Evolutionary conservation across 768 basidiomycete species (phyloP), one percentile per base, ranked within the genome.

Genomic region (Xerocomus brunneocitrinus): DNA sequence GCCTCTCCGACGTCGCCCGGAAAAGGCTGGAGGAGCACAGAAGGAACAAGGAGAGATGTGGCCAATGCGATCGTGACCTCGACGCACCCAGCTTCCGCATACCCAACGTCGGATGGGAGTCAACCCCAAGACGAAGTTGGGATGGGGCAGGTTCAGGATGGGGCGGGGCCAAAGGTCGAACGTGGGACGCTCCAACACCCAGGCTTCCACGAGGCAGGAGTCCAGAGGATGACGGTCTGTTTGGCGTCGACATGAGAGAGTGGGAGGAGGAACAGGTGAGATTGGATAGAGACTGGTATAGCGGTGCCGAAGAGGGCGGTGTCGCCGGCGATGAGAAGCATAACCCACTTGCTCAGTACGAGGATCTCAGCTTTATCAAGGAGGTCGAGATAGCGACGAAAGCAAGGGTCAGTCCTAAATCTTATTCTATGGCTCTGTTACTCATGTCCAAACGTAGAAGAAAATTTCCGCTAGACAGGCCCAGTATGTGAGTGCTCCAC

Each of bases 261-360:
- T 99, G 97, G 97, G 97, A 98, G 69, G 95, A 98, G 62, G 97
- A 98, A 67, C 94, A 97, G 67, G 79, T 93, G 12, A 79, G 79
- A 54, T 66, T 98, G 63, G 97, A 99, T 70, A 78, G 97, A 27
- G 94, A 98, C 64, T 99, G 97, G 97, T 99, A 99, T 66, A 86
- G 84, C 49, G 87, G 89, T 42, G 91, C 89, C 25, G 95, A 94
- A 63, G 93, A 93, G 56, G 90, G 87, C 24, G 84, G 82, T 3
- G 74, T 93, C n/a, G 88, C 88, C 12, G 90, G 87, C 10, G 91
- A 97, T 58, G 92, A 93, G 49, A 93, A 94, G 58, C 87, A 91
- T 64, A 98, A 95, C 64, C 92, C 91, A 0, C 82, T 98, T 32
- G 78, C 92, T 0, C 91, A 95, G 58, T 99, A 94, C 66, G 95